Conservation (phyloP, 129 eudicot genomes). For the Tanacetum coccineum region DNA sequence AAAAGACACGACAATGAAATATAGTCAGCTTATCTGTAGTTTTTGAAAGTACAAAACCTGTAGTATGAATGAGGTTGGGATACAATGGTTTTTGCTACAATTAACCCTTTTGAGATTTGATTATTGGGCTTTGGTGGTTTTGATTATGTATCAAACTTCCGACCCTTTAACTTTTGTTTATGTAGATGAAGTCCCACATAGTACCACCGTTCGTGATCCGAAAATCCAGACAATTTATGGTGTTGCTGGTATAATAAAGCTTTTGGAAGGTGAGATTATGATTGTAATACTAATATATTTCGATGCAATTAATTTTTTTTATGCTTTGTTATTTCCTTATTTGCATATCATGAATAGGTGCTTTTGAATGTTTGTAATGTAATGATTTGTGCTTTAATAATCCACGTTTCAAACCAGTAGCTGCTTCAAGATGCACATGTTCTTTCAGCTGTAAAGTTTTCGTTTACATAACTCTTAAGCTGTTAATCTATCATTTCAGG, state of each 20-base stretch:
- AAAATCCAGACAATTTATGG: conserved; percentile 67
- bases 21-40: too few relatives aligned
- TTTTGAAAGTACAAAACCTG: too few relatives aligned
- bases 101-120: neutral
- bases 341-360: neutral
- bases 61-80: neutral
- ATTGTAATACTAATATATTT: conserved; percentile 1
- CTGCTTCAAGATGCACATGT: neutral
- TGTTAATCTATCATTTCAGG: conserved; percentile 38
- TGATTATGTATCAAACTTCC: neutral
- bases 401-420: too few relatives aligned
- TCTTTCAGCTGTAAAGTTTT: neutral
- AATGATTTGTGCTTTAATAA: neutral
- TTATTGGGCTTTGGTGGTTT: neutral
- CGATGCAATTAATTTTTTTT: neutral
- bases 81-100: neutral
- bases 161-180: conserved; percentile 19
- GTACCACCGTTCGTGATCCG: conserved; percentile 53
- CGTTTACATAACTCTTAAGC: neutral
- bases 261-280: conserved; percentile 56
- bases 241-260: conserved; percentile 69
- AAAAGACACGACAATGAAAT: too few relatives aligned
- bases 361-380: neutral
- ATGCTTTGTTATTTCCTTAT: too few relatives aligned
- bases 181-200: conserved; percentile 61